Evolutionary conservation across 345 rosid species (phyloP), one percentile per base, ranked within the genome.

Genomic region (Anacardium occidentale): DNA sequence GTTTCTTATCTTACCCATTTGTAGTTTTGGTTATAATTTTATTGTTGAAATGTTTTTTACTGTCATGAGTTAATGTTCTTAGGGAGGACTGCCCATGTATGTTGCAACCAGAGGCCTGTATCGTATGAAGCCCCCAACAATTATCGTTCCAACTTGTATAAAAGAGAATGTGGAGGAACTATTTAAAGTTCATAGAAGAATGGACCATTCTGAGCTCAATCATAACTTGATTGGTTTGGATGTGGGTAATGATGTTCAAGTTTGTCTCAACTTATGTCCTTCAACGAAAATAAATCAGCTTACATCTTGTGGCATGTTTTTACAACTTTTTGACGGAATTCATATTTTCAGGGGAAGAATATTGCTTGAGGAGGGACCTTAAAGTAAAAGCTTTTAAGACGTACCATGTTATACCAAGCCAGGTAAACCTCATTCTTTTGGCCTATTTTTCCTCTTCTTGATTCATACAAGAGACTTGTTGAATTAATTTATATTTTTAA

Each of bases 81-180:
- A 94, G 97, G 98, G 99, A 79, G 99, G 98, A 71, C 71, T 92
- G 65, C 94, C 98, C 67, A 89, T 95, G 97, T 95, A 92, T 83
- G 97, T 92, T 66, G 97, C 97, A 5, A 90, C 97, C 29, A 90
- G 93, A 74, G 97, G 93, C 53, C 81, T 94, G 40, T 88, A 88
- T 69, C 78, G 85, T 5, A 83, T 94, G 93, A 94, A 90, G 73
- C 97, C 98, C 53, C 97, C 95, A 12, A 94, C 97, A 15, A 88
- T 94, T 32, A 64, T 92, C 67, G 93, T 94, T 1, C 97, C 97
- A 21, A 76, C 77, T 14, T 75, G 78, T 48, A 78, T 91, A 68
- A 91, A 88, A 81, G 89, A 88, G 65, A 79, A 83, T 50, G 96
- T 95, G 2, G 90, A 92, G 68, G 77, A 83, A 62, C 96, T 95